Evolutionary conservation across 768 basidiomycete genomes (phyloP), one percentile per base, ranked within the genome.

Genomic region (Paxillus involutus): DNA sequence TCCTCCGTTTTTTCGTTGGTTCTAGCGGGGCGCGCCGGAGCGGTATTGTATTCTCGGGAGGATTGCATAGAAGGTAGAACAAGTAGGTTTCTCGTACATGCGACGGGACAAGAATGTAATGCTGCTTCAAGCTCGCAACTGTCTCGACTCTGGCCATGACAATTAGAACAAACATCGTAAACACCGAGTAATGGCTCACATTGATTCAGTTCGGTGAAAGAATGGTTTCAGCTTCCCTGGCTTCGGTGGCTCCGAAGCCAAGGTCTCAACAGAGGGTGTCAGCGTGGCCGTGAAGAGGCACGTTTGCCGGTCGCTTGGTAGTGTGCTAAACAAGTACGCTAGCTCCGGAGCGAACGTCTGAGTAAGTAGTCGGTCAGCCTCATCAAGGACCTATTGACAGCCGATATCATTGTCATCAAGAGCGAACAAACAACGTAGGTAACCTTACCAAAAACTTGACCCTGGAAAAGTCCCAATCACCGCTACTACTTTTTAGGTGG

Each of bases 241-340:
- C 59, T 83, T 79, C 3, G 94, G 92, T 7, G 85, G 72, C 17
- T 86, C 85, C 36, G 80, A 76, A 6, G 86, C 88, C 19, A 98
- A 66, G 8, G 80, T 76, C 63, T 95, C 90, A 53, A 99, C 91
- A 0, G 93, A 83, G 6, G 86, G 80, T 5, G 94, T 95, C 56
- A 96, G 75, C 1, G 97, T 99, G 0, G 97, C 97, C 0, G 97
- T 99, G 72, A 98, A 98, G 40, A 99, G 80, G 62, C 94, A 91
- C 0, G 96, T 98, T 68, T 98, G 96, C n/a, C 97, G 80, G 32
- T 92, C 84, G 50, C 80, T 80, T 1, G 97, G 93, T 14, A 98
- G 77, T 35, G 80, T 74, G 35, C 75, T 73, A 68, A 98, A 95
- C 19, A 98, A 68, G 65, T 86, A 81, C 2, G 82, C 77, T 42